Conservation (phyloP, 2,329 filamentous ascomycete genomes). For the Golovinomyces cichoracearum region DNA sequence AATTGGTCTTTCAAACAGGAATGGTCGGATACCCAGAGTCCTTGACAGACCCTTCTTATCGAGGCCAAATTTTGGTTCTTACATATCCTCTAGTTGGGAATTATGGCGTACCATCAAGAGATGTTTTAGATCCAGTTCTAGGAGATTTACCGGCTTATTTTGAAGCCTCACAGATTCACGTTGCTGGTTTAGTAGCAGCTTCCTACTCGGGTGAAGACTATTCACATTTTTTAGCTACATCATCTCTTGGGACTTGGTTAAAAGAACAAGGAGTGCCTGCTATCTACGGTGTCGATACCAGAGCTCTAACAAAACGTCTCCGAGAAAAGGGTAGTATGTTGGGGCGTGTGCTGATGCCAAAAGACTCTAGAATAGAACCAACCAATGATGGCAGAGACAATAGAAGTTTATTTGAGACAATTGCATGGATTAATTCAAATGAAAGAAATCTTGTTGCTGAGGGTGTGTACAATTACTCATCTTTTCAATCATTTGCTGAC, state of each 20-base stretch:
- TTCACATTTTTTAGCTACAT: slow-evolving; percentile 77
- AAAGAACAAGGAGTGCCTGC: slow-evolving; percentile 88
- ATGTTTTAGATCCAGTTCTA: slow-evolving; percentile 61
- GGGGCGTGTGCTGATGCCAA: slow-evolving; percentile 43
- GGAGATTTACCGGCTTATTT: slow-evolving; percentile 76
- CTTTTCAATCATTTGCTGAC: slow-evolving; percentile 17
- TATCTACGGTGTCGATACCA: slow-evolving; percentile 84
- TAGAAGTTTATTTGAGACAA: slow-evolving; percentile 36
- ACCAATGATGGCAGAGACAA: slow-evolving; percentile 16
- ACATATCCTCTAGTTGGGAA: slow-evolving; percentile 92
- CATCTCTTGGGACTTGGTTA: slow-evolving; percentile 79
- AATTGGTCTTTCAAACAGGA: slow-evolving; percentile 97
- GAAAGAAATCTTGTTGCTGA: slow-evolving; percentile 76
- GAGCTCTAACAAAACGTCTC: slow-evolving; percentile 81
- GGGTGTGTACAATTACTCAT: slow-evolving; percentile 34
- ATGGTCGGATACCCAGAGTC: slow-evolving; percentile 98
- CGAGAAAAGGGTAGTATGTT: slow-evolving; percentile 90
- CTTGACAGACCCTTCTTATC: slow-evolving; percentile 65
- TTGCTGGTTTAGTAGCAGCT: slow-evolving; percentile 71
- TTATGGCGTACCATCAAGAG: slow-evolving; percentile 81
- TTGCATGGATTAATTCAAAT: slow-evolving; percentile 85
- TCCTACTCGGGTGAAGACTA: slow-evolving; percentile 87
- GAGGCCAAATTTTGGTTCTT: slow-evolving; percentile 82
- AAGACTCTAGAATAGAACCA: slow-evolving; percentile 17
- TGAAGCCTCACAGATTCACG: slow-evolving; percentile 76